These are phyloP conservation scores for Camellia oleifera DNA, from an alignment of 179 eudicot species.

Conservation along the genomic window DNA sequence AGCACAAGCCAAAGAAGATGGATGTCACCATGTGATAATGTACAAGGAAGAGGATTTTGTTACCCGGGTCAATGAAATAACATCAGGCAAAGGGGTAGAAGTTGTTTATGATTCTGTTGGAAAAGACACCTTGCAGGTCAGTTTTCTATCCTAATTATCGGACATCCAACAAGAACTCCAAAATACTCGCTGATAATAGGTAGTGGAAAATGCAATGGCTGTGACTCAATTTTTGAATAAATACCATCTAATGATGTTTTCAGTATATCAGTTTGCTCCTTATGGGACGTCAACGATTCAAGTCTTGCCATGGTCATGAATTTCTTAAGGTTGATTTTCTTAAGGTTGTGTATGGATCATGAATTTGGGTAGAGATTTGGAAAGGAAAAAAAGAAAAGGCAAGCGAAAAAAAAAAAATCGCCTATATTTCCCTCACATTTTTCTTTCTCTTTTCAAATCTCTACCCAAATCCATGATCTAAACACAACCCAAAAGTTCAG, in stretches of 20 bases:
- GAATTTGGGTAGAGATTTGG: no score
- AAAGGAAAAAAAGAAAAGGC: no score
- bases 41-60: slow-evolving; percentile 83
- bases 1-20: slow-evolving; percentile 82
- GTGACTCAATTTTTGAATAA: not conserved
- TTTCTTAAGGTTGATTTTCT: no score
- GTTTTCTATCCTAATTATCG: not conserved
- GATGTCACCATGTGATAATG: slow-evolving; percentile 72
- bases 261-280: not conserved
- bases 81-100: slow-evolving; percentile 83
- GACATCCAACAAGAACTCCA: not conserved
- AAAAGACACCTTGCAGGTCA: slow-evolving; percentile 89
- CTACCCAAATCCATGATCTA: no score
- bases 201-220: not conserved
- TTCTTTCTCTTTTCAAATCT: no score
- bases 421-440: no score
- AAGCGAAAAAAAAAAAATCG: no score
- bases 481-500: no score
- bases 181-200: not conserved
- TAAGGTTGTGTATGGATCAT: no score
- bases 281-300: not conserved
- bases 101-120: slow-evolving; percentile 95
- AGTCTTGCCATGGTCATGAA: no score
- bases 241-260: not conserved
- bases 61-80: slow-evolving; percentile 66